Percentiles rank a stretch among this genome's conserved stretches.
These are phyloP conservation scores for Heritiera littoralis DNA, from an alignment of 345 rosid genomes.

Conservation along the genomic window DNA sequence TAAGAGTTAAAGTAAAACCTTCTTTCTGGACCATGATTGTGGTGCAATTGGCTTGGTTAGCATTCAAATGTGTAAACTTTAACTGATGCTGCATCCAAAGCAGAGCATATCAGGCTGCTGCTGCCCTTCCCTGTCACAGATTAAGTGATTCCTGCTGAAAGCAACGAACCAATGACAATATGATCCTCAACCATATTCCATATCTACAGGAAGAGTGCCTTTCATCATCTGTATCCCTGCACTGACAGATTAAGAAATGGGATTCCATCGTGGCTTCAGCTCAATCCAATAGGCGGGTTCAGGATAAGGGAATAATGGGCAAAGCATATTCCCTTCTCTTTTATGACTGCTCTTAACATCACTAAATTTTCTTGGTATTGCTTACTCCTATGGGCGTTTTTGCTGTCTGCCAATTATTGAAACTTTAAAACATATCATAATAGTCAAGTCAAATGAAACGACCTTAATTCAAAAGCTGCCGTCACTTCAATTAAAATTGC, in stretches of 20 bases:
- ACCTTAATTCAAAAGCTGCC: neutral
- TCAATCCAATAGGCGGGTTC: neutral
- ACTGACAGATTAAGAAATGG: neutral
- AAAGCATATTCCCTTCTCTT: neutral
- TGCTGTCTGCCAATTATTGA: neutral
- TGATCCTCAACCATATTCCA: neutral
- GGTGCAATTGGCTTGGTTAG: too few species aligned
- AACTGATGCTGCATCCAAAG: neutral
- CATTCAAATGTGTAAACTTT: too few species aligned
- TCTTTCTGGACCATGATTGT: too few species aligned
- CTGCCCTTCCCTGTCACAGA: neutral
- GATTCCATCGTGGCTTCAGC: neutral
- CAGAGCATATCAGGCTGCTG: neutral
- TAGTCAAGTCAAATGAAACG: neutral
- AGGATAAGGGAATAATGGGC: constrained; percentile 6
- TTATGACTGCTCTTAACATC: neutral
- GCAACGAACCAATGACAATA: neutral
- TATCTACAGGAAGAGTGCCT: neutral
- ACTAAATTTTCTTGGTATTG: neutral
- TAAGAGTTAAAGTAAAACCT: neutral
- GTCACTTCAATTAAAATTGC: neutral
- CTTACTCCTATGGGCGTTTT: neutral
- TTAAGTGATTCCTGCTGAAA: neutral
- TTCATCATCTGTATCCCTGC: neutral
- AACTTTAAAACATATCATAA: neutral